Evolutionary conservation across 108 stramenopile genomes (phyloP), one percentile per base, ranked within the genome.

Genomic region (Bacterosira constricta): DNA sequence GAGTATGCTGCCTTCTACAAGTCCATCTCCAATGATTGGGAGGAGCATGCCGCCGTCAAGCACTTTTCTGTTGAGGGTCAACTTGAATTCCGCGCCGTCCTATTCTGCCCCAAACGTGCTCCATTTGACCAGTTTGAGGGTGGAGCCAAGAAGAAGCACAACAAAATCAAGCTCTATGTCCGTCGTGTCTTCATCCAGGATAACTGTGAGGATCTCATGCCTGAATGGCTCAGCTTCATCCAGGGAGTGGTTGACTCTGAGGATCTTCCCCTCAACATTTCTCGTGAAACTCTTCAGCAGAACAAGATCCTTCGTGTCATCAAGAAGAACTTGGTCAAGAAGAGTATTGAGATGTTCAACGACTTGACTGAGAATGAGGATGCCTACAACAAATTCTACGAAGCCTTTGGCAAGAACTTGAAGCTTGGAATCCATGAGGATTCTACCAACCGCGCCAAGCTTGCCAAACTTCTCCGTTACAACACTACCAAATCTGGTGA

Each of bases 161-260:
- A 99, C 91, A 92, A 98, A 89, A 99, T 99, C 96, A 99, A 99
- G 98, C 83, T 99, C 26, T 99, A 99, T 83, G 99, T 99, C 72
- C 96, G 99, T 66, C 90, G 99, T 62, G 99, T 99, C 57, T 99
- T 99, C 88, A 99, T 99, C 95, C 99, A 99, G 98, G 99, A 99
- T 90, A 99, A 99, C 89, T 99, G 99, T 80, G 98, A 99, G 84
- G 99, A 99, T 71, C 65, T 99, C 71, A 99, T 99, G 99, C 99
- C 99, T 36, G 99, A 99, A 84, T 99, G 96, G 96, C 87, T 99
- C 15, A 79, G 83, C 59, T 99, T 99, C 77, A 86, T 99, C 76
- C 96, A 97, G 96, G 99, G 99, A 62, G 96, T 99, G 58, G 99
- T 99, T 12, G 99, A 99, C 80, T 95, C 93, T 31, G 99, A 99